Evolutionary conservation across 306 rosid species (phyloP), one percentile per base, ranked within the genome.

Genomic region (Prunus davidiana): DNA sequence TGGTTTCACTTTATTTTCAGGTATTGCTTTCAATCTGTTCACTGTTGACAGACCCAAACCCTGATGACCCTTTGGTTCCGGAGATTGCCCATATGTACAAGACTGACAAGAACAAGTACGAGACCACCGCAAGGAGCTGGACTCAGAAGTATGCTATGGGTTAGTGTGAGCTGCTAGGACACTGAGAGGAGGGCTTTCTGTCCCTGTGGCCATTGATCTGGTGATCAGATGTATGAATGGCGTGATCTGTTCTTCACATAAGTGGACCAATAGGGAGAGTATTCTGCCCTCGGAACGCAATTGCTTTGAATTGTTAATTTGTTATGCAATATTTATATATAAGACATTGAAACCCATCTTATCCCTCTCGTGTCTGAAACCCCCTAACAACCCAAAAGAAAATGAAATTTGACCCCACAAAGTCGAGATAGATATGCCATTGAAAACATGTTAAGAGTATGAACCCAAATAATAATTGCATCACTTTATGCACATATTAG

Each of bases 61-160:
- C 92, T 3, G 95, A 90, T 45, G 95, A 90, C 22, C 96, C 92
- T 22, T 72, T 88, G 88, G 96, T 90, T 80, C 92, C 96, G 10
- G 96, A 90, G 85, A 90, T 88, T 32, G 89, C 96, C 25, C 92
- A 90, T 79, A 88, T 90, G 96, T 88, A 88, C 83, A 90, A 90
- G 86, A 88, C 92, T 3, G 96, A 90, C 84, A 78, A 77, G 82
- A 79, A 72, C 88, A 90, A 90, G 87, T 90, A 90, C 49, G 96
- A 90, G 80, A 82, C 92, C 63, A 90, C 92, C 2, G 92, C 96
- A 3, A 88, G 92, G 86, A 88, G 96, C 92, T 88, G 91, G 96
- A 88, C 96, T 71, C 91, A 90, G 85, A 90, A 90, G 87, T 88
- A 90, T 77, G 92, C 89, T 43, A 88, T 88, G 95, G 95, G 95